Evolutionary conservation across 371 early-diverging fungal species (phyloP).

Genomic region (Mortierella sp.): DNA sequence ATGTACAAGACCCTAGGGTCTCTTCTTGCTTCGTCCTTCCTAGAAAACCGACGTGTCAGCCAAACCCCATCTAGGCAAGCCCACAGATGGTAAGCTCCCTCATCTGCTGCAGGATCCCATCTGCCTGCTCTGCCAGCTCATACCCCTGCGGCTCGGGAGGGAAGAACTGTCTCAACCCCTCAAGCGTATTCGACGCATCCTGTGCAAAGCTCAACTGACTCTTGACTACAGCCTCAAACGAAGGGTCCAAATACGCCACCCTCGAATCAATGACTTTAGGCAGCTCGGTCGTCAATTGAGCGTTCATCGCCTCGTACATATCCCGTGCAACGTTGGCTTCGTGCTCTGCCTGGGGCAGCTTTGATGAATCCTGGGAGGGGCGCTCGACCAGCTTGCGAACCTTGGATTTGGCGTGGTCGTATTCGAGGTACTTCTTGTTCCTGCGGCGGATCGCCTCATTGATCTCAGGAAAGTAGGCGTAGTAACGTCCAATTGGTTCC

Average conservation of each 20-base stretch:
- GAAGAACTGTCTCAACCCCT: conserved; percentile 64
- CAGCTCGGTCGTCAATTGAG: conserved; percentile 83
- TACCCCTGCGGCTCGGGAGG: conserved; percentile 66
- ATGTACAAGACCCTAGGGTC: not conserved
- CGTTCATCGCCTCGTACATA: conserved; percentile 85
- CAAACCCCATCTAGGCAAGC: conserved; percentile 30
- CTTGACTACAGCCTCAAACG: conserved; percentile 95
- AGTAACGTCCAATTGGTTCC: conserved; percentile 88
- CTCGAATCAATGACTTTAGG: conserved; percentile 90
- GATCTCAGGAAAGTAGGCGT: conserved; percentile 92
- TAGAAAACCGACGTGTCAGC: not conserved
- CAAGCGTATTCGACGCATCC: conserved; percentile 80
- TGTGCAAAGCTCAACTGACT: conserved; percentile 88
- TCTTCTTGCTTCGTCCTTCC: not conserved
- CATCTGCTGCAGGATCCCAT: conserved; percentile 87
- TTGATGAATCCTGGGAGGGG: conserved; percentile 81
- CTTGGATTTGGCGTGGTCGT: conserved; percentile 81
- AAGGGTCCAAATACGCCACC: conserved; percentile 92
- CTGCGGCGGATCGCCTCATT: conserved; percentile 93
- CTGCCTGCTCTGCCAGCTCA: conserved; percentile 80
- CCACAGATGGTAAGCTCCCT: conserved; percentile 91
- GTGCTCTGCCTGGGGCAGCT: conserved; percentile 80
- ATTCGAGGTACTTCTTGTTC: conserved; percentile 88
- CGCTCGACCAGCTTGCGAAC: conserved; percentile 83
- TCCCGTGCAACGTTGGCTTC: conserved; percentile 83